phyloP scores from a whole-genome alignment of 1,284 basidiomycete species.

The Porodaedalea pini region DNA sequence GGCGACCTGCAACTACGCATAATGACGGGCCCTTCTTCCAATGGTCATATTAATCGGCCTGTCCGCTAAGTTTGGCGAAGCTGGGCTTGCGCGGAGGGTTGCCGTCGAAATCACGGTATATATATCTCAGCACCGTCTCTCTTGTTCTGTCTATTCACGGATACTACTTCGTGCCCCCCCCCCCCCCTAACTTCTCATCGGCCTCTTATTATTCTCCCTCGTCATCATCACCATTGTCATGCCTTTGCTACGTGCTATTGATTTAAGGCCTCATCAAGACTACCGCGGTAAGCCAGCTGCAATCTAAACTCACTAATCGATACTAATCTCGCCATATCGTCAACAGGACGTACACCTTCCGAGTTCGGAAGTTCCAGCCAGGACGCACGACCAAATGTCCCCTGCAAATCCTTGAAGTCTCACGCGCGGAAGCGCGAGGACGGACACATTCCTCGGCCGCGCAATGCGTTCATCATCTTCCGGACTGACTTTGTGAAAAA shows the following conservation, averaged over 20 bases:
- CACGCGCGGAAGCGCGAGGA: conserved; percentile 17
- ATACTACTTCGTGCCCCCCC: no score
- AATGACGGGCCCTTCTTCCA: conserved; percentile 8
- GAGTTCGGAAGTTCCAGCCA: no score
- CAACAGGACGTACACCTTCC: neutral
- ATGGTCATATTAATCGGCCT: conserved; percentile 7
- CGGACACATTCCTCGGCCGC: conserved; percentile 75
- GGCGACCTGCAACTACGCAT: neutral
- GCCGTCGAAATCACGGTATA: neutral
- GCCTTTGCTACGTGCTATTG: neutral
- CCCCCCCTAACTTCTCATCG: no score
- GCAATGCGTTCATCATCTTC: conserved; percentile 94
- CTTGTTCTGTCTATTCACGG: neutral
- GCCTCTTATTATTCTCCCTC: neutral
- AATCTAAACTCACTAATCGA: neutral
- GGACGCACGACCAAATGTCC: no score
- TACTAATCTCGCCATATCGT: no score
- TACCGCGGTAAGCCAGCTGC: neutral
- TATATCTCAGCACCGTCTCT: neutral
- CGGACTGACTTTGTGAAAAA: conserved; percentile 74
- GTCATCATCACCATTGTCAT: neutral
- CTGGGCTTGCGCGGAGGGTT: neutral
- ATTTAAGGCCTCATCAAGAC: neutral
- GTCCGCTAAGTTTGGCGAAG: neutral
- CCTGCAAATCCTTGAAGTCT: conserved; percentile 4